phyloP scores from a whole-genome alignment of 2,329 filamentous ascomycete species.

The Apiospora aurea region DNA sequence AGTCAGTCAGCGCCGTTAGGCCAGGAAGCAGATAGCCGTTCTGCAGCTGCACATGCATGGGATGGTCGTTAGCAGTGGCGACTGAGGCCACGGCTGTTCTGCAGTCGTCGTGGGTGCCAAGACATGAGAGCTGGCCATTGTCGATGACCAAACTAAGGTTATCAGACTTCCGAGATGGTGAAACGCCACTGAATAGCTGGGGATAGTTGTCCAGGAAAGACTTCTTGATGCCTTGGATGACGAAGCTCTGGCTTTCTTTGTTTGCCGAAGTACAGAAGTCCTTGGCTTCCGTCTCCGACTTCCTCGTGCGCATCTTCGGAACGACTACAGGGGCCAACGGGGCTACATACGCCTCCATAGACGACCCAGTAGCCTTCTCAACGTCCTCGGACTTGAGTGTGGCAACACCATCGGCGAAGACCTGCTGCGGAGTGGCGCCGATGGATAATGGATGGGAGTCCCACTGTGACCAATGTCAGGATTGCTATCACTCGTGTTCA shows the following conservation, averaged over 20 bases:
- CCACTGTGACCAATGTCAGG: conserved; percentile 41
- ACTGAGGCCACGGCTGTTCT: conserved; percentile 28
- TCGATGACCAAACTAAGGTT: conserved; percentile 49
- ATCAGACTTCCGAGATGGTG: conserved; percentile 7
- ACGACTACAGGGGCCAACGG: neutral
- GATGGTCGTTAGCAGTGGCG: conserved; percentile 30
- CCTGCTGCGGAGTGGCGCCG: conserved; percentile 54
- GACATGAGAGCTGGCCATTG: conserved; percentile 50
- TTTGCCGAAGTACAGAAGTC: conserved; percentile 37
- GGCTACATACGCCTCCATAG: conserved; percentile 10
- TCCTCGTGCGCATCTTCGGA: neutral
- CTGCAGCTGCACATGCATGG: conserved; percentile 45
- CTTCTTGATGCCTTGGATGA: conserved; percentile 47
- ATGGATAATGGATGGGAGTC: conserved; percentile 53
- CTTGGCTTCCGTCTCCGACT: conserved; percentile 34
- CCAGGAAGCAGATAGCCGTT: conserved; percentile 58
- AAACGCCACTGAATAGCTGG: conserved; percentile 21
- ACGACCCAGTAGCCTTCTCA: conserved; percentile 23
- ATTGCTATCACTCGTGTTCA: too few relatives aligned
- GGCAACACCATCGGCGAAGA: conserved; percentile 54
- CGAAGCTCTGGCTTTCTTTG: conserved; percentile 36
- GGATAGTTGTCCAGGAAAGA: conserved; percentile 43
- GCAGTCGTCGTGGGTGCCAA: conserved; percentile 43
- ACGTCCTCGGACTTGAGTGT: conserved; percentile 24
- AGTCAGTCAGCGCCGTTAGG: conserved; percentile 55